phyloP scores from a whole-genome alignment of 768 basidiomycete species.

The Ramaria sp. region DNA sequence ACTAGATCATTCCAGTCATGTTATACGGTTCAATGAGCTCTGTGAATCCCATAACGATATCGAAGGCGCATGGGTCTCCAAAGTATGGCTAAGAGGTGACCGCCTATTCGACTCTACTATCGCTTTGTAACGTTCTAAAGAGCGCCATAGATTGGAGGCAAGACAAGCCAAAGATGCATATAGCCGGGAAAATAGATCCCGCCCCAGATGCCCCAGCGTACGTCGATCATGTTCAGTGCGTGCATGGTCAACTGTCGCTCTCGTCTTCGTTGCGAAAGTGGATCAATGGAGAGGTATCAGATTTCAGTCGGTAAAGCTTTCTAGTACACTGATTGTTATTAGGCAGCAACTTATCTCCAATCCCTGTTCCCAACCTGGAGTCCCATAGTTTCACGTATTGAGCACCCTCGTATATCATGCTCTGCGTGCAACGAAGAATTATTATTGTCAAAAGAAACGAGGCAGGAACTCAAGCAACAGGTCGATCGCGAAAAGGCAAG shows the following conservation, averaged over 20 bases:
- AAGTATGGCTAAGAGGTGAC: conserved; percentile 66
- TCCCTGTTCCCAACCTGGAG: conserved; percentile 56
- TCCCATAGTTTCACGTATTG: conserved; percentile 33
- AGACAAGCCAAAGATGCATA: conserved; percentile 69
- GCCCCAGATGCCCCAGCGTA: conserved; percentile 53
- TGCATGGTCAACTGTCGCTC: conserved; percentile 53
- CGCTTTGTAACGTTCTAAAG: neutral
- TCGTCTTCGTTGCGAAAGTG: conserved; percentile 45
- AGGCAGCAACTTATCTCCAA: conserved; percentile 51
- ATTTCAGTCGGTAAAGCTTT: neutral
- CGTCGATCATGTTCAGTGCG: conserved; percentile 52
- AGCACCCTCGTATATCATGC: conserved; percentile 37
- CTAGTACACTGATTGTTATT: neutral
- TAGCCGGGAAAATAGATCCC: conserved; percentile 44
- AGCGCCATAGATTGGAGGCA: conserved; percentile 58
- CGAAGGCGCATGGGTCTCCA: conserved; percentile 63
- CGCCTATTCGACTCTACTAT: neutral
- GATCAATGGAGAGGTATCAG: conserved; percentile 49
- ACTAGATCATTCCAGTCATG: conserved; percentile 52
- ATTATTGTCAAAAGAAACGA: conserved; percentile 49
- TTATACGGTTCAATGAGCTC: conserved; percentile 46
- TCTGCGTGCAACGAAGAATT: conserved; percentile 48
- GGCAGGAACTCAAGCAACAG: conserved; percentile 46
- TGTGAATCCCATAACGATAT: conserved; percentile 32
- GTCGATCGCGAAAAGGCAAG: conserved; percentile 74